Evolutionary conservation across 495 filamentous ascomycete species (phyloP).

Genomic region (Polyplosphaeria fusca): DNA sequence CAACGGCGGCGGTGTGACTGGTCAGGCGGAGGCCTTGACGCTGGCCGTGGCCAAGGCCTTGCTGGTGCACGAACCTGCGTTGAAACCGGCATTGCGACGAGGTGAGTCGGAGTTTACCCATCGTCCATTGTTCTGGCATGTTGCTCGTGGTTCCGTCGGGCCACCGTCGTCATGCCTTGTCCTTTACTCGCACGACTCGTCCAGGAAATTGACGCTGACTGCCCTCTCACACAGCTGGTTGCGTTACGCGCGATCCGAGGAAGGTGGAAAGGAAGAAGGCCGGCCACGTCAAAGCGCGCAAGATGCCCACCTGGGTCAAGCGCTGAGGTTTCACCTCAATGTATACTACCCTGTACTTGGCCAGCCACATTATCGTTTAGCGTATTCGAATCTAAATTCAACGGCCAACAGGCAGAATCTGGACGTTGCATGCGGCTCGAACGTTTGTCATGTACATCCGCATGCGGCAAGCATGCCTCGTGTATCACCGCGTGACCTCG

Average conservation of each 20-base stretch:
- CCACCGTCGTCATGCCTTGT: background rate
- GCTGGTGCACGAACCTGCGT: conserved; percentile 79
- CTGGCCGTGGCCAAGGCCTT: conserved; percentile 87
- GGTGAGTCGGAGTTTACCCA: conserved; percentile 57
- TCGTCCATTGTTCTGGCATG: conserved; percentile 4
- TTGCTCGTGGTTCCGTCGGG: background rate
- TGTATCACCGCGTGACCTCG: conserved; percentile 5
- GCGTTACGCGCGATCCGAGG: conserved; percentile 85
- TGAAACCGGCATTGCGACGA: conserved; percentile 84
- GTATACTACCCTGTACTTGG: conserved; percentile 27
- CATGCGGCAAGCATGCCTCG: too few species aligned
- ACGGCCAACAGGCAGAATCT: background rate
- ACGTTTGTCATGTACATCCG: background rate
- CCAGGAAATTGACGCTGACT: conserved; percentile 20
- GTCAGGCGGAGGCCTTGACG: conserved; percentile 93
- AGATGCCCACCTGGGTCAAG: conserved; percentile 99
- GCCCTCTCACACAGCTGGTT: conserved; percentile 65
- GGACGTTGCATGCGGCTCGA: background rate
- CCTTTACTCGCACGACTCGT: background rate
- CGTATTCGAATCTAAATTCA: background rate
- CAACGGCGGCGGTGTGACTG: conserved; percentile 82
- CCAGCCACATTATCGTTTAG: conserved; percentile 8
- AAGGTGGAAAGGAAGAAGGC: conserved; percentile 98
- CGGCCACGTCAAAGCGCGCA: conserved; percentile 90
- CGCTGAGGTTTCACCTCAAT: conserved; percentile 46